Evolutionary conservation across 208 protist genomes (phyloP), one percentile per base, ranked within the genome.

Genomic region (Trypanosoma grayi): DNA sequence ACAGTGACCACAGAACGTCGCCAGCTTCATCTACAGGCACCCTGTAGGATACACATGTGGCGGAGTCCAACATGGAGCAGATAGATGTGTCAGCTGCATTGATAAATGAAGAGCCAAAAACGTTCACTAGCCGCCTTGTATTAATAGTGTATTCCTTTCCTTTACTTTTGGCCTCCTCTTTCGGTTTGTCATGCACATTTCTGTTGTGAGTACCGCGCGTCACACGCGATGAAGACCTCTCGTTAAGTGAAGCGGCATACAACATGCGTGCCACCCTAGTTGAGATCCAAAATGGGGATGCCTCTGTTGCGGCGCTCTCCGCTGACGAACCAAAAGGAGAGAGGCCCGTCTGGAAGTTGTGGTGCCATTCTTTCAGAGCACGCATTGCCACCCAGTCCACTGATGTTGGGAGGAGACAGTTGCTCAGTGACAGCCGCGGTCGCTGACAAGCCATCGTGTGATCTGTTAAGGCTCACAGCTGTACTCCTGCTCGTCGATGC

Each of bases 11-110:
- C 1, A 73, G 40, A 14, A 78, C 34, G 9, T 50, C 24, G 14
- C 83, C 83, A 16, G 63, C 39, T 27, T 81, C 79, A 45, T 36
- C 47, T n/a, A 90, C 54, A 8, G 79, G 83, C 0, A 90, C 20
- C 10, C 53, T 55, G 54, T 77, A 72, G 24, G 20, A 52, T 8
- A 50, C 39, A 25, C 73, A 79, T 10, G 60, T 47, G 25, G 64
- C 22, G 14, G 78, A 85, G 54, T 90, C 83, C 24, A 85, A 58
- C 14, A 81, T 16, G 14, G 61, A 80, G 14, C 63, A 52, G 10
- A 83, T 28, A 25, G 70, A 45, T 10, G 72, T 79, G 25, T 64
- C 39, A 0, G 55, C 54, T 13, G 79, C 70, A 9, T 74, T 73
- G 13, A 83, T 47, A 69, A 78, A 90, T 0, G 4, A 20, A 9